Conservation (phyloP, 371 early-diverging fungal species). For the Phascolomyces articulosus region DNA sequence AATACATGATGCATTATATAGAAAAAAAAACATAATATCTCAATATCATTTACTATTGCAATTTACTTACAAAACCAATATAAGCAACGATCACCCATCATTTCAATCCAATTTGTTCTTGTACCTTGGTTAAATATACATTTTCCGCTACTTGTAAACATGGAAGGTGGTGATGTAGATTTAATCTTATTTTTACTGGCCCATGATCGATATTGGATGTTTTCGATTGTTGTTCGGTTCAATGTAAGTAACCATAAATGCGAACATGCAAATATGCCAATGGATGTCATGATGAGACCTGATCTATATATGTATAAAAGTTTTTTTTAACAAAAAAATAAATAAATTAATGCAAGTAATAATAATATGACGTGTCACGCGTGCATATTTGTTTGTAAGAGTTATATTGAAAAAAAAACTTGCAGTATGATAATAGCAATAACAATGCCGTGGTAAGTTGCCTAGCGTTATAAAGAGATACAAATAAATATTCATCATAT, state of each 20-base stretch:
- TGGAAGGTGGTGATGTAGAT: conserved; percentile 9
- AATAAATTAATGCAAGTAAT: background rate
- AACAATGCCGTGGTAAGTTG: conserved; percentile 27
- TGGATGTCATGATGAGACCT: conserved; percentile 31
- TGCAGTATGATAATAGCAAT: conserved; percentile 33
- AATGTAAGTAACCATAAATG: conserved; percentile 47
- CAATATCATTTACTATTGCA: no score
- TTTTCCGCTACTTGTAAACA: conserved; percentile 31
- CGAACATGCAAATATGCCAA: conserved; percentile 43
- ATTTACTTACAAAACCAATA: conserved; percentile 38
- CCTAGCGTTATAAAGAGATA: conserved; percentile 6
- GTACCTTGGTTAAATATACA: conserved; percentile 45
- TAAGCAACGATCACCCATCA: conserved; percentile 31
- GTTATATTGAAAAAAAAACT: background rate
- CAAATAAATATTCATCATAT: conserved; percentile 9
- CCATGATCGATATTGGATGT: conserved; percentile 34
- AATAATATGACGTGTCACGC: background rate
- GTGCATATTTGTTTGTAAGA: background rate
- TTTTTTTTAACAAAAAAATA: no score
- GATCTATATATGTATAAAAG: conserved; percentile 15
- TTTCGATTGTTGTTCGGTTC: conserved; percentile 59
- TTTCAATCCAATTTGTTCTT: conserved; percentile 31
- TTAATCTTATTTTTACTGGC: conserved; percentile 8
- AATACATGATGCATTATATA: background rate
- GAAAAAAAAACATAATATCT: no score